Conservation (phyloP, 2,329 filamentous ascomycete genomes). For the Sporothrix inflata region DNA sequence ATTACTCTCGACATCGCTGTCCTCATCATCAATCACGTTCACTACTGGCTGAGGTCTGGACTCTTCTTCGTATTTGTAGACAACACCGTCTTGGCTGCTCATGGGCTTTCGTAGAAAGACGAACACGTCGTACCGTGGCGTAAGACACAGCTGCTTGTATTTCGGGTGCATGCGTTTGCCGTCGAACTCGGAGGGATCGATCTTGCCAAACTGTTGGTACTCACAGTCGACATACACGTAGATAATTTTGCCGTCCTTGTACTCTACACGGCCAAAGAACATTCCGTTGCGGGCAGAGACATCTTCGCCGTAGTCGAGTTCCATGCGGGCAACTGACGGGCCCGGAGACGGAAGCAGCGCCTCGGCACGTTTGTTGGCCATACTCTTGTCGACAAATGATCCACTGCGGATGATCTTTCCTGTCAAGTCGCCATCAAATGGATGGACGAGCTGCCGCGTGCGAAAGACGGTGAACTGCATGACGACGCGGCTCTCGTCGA, state of each 20-base stretch:
- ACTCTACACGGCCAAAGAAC: constrained; percentile 30
- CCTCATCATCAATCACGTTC: neutral
- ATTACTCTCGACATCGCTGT: neutral
- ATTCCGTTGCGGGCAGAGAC: constrained; percentile 30
- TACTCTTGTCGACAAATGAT: constrained; percentile 29
- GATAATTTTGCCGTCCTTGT: constrained; percentile 8
- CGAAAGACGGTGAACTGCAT: constrained; percentile 33
- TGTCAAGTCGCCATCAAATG: neutral
- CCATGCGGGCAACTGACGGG: constrained; percentile 8
- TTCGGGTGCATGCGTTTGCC: constrained; percentile 19
- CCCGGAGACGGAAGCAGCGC: neutral
- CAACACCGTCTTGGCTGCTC: neutral
- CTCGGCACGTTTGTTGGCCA: constrained; percentile 31
- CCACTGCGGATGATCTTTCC: constrained; percentile 26
- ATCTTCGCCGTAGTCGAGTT: constrained; percentile 26
- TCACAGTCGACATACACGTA: constrained; percentile 32
- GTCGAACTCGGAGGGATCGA: constrained; percentile 24
- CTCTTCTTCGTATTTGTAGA: constrained; percentile 27
- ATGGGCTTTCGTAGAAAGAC: constrained; percentile 23
- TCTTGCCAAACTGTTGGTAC: constrained; percentile 28
- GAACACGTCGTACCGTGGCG: constrained; percentile 32
- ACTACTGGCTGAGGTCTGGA: neutral
- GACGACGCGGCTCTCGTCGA: constrained; percentile 23
- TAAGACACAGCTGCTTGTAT: constrained; percentile 19
- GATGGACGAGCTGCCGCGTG: constrained; percentile 10